A percentile compares a stretch with the other conserved stretches of the same genome.
Evolutionary conservation across 2,329 filamentous ascomycete species (phyloP).

Genomic region (Curvularia hawaiiensis): DNA sequence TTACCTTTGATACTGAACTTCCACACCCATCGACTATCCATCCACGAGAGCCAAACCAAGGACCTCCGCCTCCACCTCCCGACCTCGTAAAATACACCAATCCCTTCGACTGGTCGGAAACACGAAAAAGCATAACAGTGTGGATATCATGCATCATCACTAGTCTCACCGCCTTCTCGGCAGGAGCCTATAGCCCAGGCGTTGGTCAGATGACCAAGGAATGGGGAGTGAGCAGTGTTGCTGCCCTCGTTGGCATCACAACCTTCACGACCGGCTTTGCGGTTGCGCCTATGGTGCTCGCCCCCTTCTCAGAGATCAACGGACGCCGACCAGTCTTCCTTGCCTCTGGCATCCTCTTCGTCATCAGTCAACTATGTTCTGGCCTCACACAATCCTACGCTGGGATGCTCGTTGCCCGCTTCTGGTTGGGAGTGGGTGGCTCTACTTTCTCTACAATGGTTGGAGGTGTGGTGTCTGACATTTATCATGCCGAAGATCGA

Average conservation of each 20-base stretch:
- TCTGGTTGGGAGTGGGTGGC: conserved; percentile 77
- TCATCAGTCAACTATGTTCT: conserved; percentile 73
- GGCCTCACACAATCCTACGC: conserved; percentile 71
- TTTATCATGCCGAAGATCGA: conserved; percentile 77
- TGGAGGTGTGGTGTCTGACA: conserved; percentile 87
- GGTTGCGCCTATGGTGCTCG: conserved; percentile 83
- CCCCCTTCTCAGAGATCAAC: conserved; percentile 87
- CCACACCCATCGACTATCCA: conserved; percentile 53
- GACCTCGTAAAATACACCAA: conserved; percentile 69
- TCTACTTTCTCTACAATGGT: conserved; percentile 87
- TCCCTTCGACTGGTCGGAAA: conserved; percentile 74
- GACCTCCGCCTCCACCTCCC: conserved; percentile 62
- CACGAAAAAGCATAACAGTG: conserved; percentile 73
- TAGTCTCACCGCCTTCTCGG: conserved; percentile 76
- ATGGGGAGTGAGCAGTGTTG: conserved; percentile 69
- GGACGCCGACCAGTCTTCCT: conserved; percentile 85
- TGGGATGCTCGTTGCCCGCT: conserved; percentile 76
- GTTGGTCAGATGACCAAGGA: conserved; percentile 67
- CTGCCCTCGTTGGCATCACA: conserved; percentile 76
- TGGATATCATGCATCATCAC: conserved; percentile 78
- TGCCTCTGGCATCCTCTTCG: conserved; percentile 72
- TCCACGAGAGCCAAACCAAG: conserved; percentile 40
- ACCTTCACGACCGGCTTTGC: conserved; percentile 78
- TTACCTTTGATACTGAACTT: conserved; percentile 66
- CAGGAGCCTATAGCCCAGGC: conserved; percentile 79